Base-by-base conservation (phyloP, 2,329 filamentous ascomycete species). In the Colletotrichum theobromicola region DNA sequence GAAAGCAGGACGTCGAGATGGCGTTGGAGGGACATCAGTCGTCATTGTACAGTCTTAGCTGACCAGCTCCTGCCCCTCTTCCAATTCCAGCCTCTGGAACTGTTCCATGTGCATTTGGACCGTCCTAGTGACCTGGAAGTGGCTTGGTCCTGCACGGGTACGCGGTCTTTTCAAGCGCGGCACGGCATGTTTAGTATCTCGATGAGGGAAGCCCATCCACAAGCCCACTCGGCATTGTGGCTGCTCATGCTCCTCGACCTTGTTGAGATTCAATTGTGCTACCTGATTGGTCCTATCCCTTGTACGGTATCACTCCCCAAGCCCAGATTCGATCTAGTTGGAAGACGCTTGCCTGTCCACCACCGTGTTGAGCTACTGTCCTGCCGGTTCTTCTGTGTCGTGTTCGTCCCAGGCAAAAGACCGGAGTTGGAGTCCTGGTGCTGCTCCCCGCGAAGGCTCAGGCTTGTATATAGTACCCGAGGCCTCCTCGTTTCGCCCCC, bases 21-120 rank as follows among this genome's bases (percentile, higher is more conserved):
- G 55, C 30, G 63, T 62, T 10, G 18, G 10, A 62, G 5, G 57
- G 57, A 32, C 24, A 26, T 10, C 13, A 18, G 18, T 66, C 72
- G 72, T 72, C 72, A 74, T 72, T 18, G 62, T 37, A 67, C 68
- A 74, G 57, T 26, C 10, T 50, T 55, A 30, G 62, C 21, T 21
- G 15, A 34, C 64, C n/a, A 37, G 13, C 63, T 15, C 13, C 28
- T 57, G 7, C 30, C 28, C 13, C 46, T 16, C 60, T 35, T 21
- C 21, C n/a, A 4, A 18, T n/a, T 24, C 10, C 34, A 18, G 30
- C 21, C 60, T 26, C 34, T 42, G 60, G 60, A 37, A 62, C 42
- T 50, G 42, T 50, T 50, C 42, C 42, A 50, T 21, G 42, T 26
- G n/a, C 60, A 18, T 15, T 42, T 34, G n/a, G 34, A 10, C 16